Evolutionary conservation across 441 rosid genomes (phyloP).

Genomic region (Eruca vesicaria): DNA sequence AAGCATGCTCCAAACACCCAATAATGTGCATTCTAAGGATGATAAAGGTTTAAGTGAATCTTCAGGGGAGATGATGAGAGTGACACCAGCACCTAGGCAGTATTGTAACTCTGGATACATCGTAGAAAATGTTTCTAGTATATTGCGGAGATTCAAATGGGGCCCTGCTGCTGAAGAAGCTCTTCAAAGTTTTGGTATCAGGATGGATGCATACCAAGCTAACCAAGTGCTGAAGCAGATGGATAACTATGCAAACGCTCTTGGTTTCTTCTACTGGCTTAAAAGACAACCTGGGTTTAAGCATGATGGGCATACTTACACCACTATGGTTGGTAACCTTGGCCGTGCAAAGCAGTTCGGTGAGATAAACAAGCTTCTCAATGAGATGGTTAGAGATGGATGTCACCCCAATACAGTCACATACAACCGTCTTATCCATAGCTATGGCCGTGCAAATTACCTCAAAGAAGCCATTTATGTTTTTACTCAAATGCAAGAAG

Average conservation of each 20-base stretch:
- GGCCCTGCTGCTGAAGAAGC: constrained; percentile 75
- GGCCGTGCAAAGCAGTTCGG: constrained; percentile 85
- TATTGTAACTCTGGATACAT: constrained; percentile 38
- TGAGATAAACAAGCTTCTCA: constrained; percentile 66
- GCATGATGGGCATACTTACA: constrained; percentile 93
- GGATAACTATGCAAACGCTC: constrained; percentile 73
- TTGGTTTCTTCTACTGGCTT: constrained; percentile 82
- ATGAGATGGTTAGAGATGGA: constrained; percentile 82
- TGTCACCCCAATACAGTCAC: constrained; percentile 91
- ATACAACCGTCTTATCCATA: constrained; percentile 82
- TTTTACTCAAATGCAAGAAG: constrained; percentile 70
- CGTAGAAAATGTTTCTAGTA: constrained; percentile 59
- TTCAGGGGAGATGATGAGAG: constrained; percentile 44
- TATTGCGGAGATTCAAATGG: constrained; percentile 64
- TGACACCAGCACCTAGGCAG: constrained; percentile 43
- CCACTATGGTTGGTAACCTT: constrained; percentile 93
- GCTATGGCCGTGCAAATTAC: constrained; percentile 94
- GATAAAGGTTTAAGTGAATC: constrained; percentile 30
- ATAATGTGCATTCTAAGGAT: constrained; percentile 37
- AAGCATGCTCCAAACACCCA: constrained; percentile 41
- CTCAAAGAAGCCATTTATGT: constrained; percentile 70
- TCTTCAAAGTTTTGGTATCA: constrained; percentile 48
- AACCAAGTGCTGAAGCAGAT: constrained; percentile 89
- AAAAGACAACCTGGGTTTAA: constrained; percentile 66
- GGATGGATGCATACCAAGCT: constrained; percentile 83